phyloP scores from a whole-genome alignment of 2,329 filamentous ascomycete genomes.

The Mycosphaerella sp. region DNA sequence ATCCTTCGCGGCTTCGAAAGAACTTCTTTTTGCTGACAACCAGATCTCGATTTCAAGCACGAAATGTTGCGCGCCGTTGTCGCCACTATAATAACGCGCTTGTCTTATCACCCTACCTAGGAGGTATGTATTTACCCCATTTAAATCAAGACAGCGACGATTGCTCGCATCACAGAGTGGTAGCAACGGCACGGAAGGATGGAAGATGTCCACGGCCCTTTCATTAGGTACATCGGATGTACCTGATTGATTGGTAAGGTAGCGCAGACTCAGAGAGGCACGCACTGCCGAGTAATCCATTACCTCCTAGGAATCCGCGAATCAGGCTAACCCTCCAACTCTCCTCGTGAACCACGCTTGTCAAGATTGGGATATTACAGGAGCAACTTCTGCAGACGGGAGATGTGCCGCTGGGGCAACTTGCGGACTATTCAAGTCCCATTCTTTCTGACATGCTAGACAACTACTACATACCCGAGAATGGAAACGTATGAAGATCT shows the following conservation, averaged over 20 bases:
- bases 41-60: slow-evolving; percentile 7
- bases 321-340: slow-evolving; percentile 2
- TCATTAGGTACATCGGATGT: no score
- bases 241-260: no score
- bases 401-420: not conserved
- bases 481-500: not conserved
- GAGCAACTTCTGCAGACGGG: slow-evolving; percentile 2
- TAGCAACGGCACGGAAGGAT: slow-evolving; percentile 6
- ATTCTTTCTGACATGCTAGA: no score
- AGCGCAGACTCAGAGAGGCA: not conserved
- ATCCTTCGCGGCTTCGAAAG: not conserved
- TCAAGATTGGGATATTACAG: slow-evolving; percentile 10
- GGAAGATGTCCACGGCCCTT: no score
- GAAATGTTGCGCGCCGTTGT: not conserved
- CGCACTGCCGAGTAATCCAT: slow-evolving; percentile 3
- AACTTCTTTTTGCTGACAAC: slow-evolving; percentile 3
- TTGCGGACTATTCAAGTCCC: not conserved
- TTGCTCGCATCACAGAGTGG: not conserved
- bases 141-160: not conserved
- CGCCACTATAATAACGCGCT: no score
- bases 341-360: slow-evolving; percentile 6
- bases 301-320: not conserved
- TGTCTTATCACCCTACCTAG: not conserved
- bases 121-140: no score
- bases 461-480: not conserved